Conservation (phyloP, 768 basidiomycete species). For the Calocybe indica region DNA sequence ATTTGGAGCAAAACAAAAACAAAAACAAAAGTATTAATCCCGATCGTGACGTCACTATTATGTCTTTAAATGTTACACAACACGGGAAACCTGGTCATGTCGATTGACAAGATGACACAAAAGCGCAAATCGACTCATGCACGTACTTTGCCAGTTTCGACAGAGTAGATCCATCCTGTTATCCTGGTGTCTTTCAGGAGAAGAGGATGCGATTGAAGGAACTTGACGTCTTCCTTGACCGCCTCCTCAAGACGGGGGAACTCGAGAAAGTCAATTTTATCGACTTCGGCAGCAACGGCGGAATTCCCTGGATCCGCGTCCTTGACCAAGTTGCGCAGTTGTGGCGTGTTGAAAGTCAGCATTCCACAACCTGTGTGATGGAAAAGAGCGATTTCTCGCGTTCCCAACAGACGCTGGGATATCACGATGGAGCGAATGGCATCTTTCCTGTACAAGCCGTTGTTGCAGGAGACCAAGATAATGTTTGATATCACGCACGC, state of each 20-base stretch:
- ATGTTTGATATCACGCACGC: slow-evolving; percentile 28
- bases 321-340: slow-evolving; percentile 46
- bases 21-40: neutral
- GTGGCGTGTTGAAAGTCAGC: slow-evolving; percentile 50
- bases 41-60: neutral
- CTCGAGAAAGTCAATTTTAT: slow-evolving; percentile 51
- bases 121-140: neutral
- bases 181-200: slow-evolving; percentile 46
- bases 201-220: slow-evolving; percentile 49
- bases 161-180: slow-evolving; percentile 66
- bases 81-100: slow-evolving; percentile 1
- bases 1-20: neutral
- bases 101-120: neutral
- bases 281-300: slow-evolving; percentile 20
- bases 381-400: slow-evolving; percentile 60
- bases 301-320: slow-evolving; percentile 30
- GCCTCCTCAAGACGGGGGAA: slow-evolving; percentile 45
- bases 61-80: slow-evolving; percentile 3
- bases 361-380: slow-evolving; percentile 75
- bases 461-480: neutral
- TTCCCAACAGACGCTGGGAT: slow-evolving; percentile 69
- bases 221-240: slow-evolving; percentile 53
- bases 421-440: slow-evolving; percentile 62
- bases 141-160: slow-evolving; percentile 53
- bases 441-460: slow-evolving; percentile 38